phyloP scores from a whole-genome alignment of 208 protist genomes.

The Novymonas esmeraldas region DNA sequence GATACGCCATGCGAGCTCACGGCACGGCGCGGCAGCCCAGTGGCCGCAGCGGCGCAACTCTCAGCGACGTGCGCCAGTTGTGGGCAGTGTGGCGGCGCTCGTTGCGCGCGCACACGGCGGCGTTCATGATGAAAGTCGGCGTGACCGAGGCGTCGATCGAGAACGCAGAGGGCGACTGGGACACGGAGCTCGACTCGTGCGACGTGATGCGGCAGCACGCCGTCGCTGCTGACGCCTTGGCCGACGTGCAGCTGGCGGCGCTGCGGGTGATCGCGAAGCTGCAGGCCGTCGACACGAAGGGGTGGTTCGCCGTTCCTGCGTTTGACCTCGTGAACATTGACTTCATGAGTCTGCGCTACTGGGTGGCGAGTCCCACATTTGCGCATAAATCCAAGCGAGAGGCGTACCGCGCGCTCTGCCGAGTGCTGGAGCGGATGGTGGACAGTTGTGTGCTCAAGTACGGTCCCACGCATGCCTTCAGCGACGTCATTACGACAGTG shows the following conservation, averaged over 20 bases:
- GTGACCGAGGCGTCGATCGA: not conserved
- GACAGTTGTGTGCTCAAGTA: conserved; percentile 79
- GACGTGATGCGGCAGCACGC: conserved; percentile 10
- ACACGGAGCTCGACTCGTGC: conserved; percentile 3
- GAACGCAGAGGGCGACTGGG: not conserved
- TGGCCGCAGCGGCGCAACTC: not conserved
- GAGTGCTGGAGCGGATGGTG: conserved; percentile 82
- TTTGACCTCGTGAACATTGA: conserved; percentile 83
- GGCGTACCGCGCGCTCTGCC: conserved; percentile 68
- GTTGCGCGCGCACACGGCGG: not conserved
- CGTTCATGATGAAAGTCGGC: conserved; percentile 11
- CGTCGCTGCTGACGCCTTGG: not conserved
- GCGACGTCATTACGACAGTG: conserved; percentile 61
- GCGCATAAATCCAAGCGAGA: conserved; percentile 54
- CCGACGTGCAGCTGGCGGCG: conserved; percentile 39
- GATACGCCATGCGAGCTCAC: not conserved
- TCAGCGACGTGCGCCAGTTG: conserved; percentile 8
- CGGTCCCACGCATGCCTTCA: conserved; percentile 72
- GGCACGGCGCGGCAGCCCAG: not conserved
- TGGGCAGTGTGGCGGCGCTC: conserved; percentile 6
- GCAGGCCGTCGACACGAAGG: conserved; percentile 48
- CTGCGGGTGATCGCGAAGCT: conserved; percentile 58
- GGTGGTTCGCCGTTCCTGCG: conserved; percentile 80
- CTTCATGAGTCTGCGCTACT: conserved; percentile 66
- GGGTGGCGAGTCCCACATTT: conserved; percentile 56